Evolutionary conservation across 2,329 filamentous ascomycete genomes (phyloP).

Genomic region (Lasiodiplodia gonubiensis): DNA sequence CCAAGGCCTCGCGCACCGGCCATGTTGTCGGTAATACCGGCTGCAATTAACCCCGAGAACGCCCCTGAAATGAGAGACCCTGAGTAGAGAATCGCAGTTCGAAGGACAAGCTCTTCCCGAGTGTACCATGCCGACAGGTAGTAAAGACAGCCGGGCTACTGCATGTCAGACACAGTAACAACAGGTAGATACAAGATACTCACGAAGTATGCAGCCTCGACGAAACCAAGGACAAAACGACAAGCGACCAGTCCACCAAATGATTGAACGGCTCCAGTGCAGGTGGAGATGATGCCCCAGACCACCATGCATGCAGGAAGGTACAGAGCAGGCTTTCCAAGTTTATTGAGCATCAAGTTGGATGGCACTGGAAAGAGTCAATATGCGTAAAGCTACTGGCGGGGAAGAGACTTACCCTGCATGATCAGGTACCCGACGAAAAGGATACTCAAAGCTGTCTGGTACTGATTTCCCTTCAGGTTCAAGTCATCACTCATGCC

Average conservation of each 20-base stretch:
- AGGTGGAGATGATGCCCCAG: conserved; percentile 27
- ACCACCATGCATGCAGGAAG: conserved; percentile 22
- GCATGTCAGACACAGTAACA: conserved; percentile 35
- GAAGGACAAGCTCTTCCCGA: conserved; percentile 56
- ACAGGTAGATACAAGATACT: not conserved
- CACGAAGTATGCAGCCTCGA: conserved; percentile 24
- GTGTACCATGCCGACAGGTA: conserved; percentile 61
- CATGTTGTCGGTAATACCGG: conserved; percentile 55
- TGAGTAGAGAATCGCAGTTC: conserved; percentile 60
- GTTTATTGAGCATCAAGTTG: conserved; percentile 25
- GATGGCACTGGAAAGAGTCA: conserved; percentile 6
- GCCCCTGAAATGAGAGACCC: conserved; percentile 57
- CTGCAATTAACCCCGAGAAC: conserved; percentile 61
- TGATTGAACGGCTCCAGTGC: conserved; percentile 16
- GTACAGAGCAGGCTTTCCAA: conserved; percentile 28
- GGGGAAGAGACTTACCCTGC: conserved; percentile 15
- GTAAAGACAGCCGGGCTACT: conserved; percentile 51
- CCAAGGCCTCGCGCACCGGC: conserved; percentile 37
- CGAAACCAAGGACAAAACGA: conserved; percentile 28
- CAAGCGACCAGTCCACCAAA: conserved; percentile 16
- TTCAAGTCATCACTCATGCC: conserved; percentile 41
- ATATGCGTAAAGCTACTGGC: not conserved
- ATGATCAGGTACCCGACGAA: conserved; percentile 35
- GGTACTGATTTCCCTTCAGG: conserved; percentile 41
- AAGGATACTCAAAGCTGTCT: conserved; percentile 39